Percentiles rank a stretch among this genome's conserved stretches.
These are phyloP conservation scores for Pseudocercospora pini-densiflorae DNA, from an alignment of 2,329 filamentous ascomycete species.

Conservation along the genomic window DNA sequence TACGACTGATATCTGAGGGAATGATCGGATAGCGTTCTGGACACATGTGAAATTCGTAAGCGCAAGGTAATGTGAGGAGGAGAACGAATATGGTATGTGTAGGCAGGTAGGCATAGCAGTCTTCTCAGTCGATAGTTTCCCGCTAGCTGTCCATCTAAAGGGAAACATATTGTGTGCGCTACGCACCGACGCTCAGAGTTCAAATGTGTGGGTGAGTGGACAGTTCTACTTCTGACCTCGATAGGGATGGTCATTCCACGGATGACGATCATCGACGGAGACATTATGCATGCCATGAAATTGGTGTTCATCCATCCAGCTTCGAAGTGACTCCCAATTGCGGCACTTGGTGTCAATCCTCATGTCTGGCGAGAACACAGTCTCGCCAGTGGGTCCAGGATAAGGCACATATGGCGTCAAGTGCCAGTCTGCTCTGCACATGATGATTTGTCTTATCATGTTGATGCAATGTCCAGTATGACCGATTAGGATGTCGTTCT, in stretches of 20 bases:
- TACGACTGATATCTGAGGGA: too few species aligned
- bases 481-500: neutral
- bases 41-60: too few species aligned
- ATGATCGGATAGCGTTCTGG: too few species aligned
- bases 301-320: neutral
- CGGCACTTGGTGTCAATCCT: neutral
- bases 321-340: neutral
- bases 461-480: conserved; percentile 6
- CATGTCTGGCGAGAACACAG: neutral
- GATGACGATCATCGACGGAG: neutral
- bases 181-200: too few species aligned
- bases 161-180: too few species aligned
- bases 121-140: too few species aligned
- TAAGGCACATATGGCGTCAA: neutral
- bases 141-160: too few species aligned
- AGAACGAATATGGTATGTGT: too few species aligned
- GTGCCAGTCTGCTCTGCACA: conserved; percentile 9
- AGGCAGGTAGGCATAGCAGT: too few species aligned
- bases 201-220: too few species aligned
- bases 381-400: neutral
- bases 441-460: conserved; percentile 7
- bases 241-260: neutral
- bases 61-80: too few species aligned
- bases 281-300: neutral
- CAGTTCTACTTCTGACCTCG: neutral